phyloP scores from a whole-genome alignment of 2,329 filamentous ascomycete species.

The Pseudogymnoascus sp. region DNA sequence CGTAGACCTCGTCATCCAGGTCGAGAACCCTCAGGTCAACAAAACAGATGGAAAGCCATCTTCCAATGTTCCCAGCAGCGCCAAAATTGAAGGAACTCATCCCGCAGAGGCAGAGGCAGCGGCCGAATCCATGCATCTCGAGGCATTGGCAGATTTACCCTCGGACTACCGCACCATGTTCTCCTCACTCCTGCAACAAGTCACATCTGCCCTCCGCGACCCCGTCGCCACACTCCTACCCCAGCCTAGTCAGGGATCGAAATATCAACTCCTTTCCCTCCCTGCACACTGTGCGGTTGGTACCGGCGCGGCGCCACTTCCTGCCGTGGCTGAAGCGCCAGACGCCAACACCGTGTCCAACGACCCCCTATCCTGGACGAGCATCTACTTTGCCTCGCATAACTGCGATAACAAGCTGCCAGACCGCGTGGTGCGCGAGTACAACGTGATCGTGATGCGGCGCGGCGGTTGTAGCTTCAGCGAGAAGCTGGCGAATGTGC shows the following conservation, averaged over 20 bases:
- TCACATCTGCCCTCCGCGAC: constrained; percentile 44
- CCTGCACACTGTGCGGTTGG: constrained; percentile 44
- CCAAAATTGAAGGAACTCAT: constrained; percentile 17
- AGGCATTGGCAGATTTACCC: constrained; percentile 20
- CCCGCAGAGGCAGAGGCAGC: constrained; percentile 12
- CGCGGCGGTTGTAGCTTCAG: constrained; percentile 81
- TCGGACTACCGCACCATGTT: constrained; percentile 31
- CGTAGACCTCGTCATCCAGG: constrained; percentile 63
- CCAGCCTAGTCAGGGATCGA: constrained; percentile 25
- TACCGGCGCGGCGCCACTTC: constrained; percentile 59
- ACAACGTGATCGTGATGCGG: constrained; percentile 75
- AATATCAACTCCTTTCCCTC: constrained; percentile 29
- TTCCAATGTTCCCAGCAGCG: not conserved
- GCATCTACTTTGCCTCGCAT: constrained; percentile 62
- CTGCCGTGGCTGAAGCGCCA: constrained; percentile 43
- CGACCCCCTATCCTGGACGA: constrained; percentile 56
- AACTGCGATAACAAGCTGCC: constrained; percentile 53
- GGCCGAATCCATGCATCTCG: not conserved
- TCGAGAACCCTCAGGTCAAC: constrained; percentile 21
- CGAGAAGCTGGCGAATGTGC: constrained; percentile 77
- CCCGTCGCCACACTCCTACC: constrained; percentile 33
- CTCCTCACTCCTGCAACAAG: constrained; percentile 40
- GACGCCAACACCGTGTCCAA: constrained; percentile 25
- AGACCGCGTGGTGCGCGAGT: constrained; percentile 39
- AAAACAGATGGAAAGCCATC: constrained; percentile 10